phyloP scores from a whole-genome alignment of 192 early-diverging fungal species.

The Backusella tarrabulga region DNA sequence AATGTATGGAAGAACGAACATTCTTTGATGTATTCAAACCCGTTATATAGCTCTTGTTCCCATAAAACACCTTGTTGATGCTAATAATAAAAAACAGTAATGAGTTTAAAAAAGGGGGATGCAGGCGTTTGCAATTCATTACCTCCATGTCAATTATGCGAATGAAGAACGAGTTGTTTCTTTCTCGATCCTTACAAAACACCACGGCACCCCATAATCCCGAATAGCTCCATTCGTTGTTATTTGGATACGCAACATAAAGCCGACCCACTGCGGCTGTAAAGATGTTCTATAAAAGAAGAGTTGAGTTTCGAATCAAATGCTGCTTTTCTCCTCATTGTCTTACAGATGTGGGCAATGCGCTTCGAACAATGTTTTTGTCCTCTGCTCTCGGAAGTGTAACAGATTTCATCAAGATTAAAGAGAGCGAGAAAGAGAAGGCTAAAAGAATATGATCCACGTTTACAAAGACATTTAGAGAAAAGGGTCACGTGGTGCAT shows the following conservation, averaged over 20 bases:
- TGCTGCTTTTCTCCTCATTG: not conserved
- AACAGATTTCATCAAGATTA: slow-evolving; percentile 13
- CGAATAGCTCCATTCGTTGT: slow-evolving; percentile 67
- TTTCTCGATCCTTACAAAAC: slow-evolving; percentile 65
- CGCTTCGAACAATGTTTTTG: slow-evolving; percentile 29
- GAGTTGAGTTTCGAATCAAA: slow-evolving; percentile 1
- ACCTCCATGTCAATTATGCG: slow-evolving; percentile 66
- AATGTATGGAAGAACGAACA: slow-evolving; percentile 71
- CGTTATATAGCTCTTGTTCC: slow-evolving; percentile 80
- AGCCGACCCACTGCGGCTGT: slow-evolving; percentile 74
- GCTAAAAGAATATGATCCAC: not conserved
- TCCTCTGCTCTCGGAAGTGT: slow-evolving; percentile 30
- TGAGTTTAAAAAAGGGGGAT: not conserved
- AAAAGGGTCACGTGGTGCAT: not conserved
- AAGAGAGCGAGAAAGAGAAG: not conserved
- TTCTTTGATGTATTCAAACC: slow-evolving; percentile 65
- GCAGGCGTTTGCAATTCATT: not conserved
- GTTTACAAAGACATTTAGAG: not conserved
- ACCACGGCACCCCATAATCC: slow-evolving; percentile 67
- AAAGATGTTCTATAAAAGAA: slow-evolving; percentile 66
- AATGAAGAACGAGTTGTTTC: slow-evolving; percentile 59
- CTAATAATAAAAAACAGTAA: slow-evolving; percentile 15
- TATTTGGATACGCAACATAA: slow-evolving; percentile 69
- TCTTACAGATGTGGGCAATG: slow-evolving; percentile 30
- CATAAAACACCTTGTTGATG: slow-evolving; percentile 59